A percentile compares a stretch with the other conserved stretches of the same genome.
phyloP scores from a whole-genome alignment of 2,329 filamentous ascomycete genomes.

The Paecilomyces variotii region DNA sequence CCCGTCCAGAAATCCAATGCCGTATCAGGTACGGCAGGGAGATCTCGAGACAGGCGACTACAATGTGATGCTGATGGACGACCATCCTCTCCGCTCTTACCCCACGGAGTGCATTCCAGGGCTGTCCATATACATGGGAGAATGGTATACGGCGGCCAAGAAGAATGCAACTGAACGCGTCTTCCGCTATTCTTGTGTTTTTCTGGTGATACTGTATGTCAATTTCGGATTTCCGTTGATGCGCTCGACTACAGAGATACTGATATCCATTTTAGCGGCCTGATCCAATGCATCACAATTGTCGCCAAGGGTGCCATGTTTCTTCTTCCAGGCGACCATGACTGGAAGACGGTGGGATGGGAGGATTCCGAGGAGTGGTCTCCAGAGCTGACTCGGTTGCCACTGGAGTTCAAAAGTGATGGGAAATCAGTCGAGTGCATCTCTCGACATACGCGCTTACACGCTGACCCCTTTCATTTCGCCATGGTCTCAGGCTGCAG shows the following conservation, averaged over 20 bases:
- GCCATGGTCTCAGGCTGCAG: constrained; percentile 17
- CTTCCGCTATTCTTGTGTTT: constrained; percentile 15
- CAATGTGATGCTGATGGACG: constrained; percentile 21
- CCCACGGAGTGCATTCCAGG: constrained; percentile 23
- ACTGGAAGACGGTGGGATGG: constrained; percentile 1
- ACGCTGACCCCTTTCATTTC: constrained; percentile 12
- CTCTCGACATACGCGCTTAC: constrained; percentile 12
- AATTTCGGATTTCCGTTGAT: neutral
- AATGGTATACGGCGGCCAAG: constrained; percentile 8
- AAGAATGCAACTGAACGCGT: constrained; percentile 15
- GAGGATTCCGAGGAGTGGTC: constrained; percentile 1
- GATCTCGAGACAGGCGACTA: constrained; percentile 23
- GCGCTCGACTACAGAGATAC: neutral
- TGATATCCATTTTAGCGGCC: constrained; percentile 7
- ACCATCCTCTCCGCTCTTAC: constrained; percentile 26
- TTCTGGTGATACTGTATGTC: constrained; percentile 17
- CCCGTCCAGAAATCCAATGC: neutral
- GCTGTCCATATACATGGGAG: constrained; percentile 10
- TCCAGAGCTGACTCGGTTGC: constrained; percentile 6
- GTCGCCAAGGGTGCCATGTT: constrained; percentile 13
- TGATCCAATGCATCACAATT: constrained; percentile 13
- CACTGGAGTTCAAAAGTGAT: constrained; percentile 7
- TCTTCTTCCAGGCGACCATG: constrained; percentile 5
- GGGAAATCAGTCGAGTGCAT: constrained; percentile 12
- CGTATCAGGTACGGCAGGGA: neutral